Evolutionary conservation across 2,329 filamentous ascomycete species (phyloP), one percentile per base, ranked within the genome.

Genomic region (Phaeomoniella chlamydospora): DNA sequence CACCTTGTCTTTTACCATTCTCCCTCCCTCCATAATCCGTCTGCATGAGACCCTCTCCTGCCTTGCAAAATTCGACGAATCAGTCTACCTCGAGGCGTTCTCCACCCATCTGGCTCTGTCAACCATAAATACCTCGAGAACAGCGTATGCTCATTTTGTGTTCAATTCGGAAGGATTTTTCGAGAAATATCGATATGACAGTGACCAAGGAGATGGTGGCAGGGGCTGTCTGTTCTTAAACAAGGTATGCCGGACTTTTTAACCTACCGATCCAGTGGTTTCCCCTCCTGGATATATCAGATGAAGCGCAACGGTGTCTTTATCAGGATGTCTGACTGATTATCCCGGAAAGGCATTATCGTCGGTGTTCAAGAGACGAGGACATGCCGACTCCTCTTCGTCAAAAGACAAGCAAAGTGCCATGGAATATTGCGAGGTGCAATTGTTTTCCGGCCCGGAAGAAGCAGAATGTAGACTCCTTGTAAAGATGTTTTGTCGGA

Each of bases 61-160:
- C 47, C 61, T 79, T 2, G 61, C 67, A 37, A 77, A 74, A 52
- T 78, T 78, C 54, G 72, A 68, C 50, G 74, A 79, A 43, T 64
- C 62, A 2, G 70, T 78, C 11, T 70, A 70, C 15, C 62, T 79
- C 37, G 74, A 79, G 53, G 74, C 73, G 22, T 65, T 68, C 47
- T 59, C 61, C 42, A 67, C 74, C 41, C 62, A 17, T 36, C 15
- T 35, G 74, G 74, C 66, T 78, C 41, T 68, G 70, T 2, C 71
- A 37, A 65, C 71, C 31, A 56, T 79, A 39, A 78, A 79, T 46
- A 64, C 66, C 5, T 74, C 74, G 4, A 74, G 74, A 44, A 77
- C 74, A 5, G 72, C 72, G 19, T 77, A 77, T 56, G 68, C 71
- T 2, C 70, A 72, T 3, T 72, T 77, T 42, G 62, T 61, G 1